Percentiles rank a stretch among this genome's conserved stretches.
Evolutionary conservation across 2,329 filamentous ascomycete species (phyloP).

Genomic region (Monilinia laxa): DNA sequence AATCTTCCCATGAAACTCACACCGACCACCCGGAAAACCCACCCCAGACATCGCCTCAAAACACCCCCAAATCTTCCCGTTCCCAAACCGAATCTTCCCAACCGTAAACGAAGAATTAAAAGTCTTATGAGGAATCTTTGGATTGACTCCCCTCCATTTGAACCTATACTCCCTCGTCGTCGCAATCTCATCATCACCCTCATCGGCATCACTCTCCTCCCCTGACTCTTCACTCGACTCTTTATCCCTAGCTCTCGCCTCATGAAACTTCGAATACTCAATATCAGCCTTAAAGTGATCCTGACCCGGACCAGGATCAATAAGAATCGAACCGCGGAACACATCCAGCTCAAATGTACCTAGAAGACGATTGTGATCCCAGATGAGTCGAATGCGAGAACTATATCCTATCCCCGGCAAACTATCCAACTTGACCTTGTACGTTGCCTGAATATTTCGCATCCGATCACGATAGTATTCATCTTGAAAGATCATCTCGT

Average conservation of each 20-base stretch:
- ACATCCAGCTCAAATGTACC: conserved; percentile 5
- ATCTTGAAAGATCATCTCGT: neutral
- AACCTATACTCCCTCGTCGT: conserved; percentile 4
- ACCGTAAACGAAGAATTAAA: conserved; percentile 7
- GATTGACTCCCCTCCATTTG: conserved; percentile 13
- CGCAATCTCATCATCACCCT: conserved; percentile 15
- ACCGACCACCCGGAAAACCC: neutral
- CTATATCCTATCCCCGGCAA: neutral
- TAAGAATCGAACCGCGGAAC: conserved; percentile 4
- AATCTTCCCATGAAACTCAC: conserved; percentile 15
- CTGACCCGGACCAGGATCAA: conserved; percentile 13
- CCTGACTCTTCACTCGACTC: conserved; percentile 9
- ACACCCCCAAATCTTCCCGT: conserved; percentile 12
- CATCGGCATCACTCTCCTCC: neutral
- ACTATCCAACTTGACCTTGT: conserved; percentile 7
- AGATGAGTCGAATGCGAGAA: conserved; percentile 14
- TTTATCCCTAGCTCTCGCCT: conserved; percentile 4
- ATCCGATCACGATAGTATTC: conserved; percentile 15
- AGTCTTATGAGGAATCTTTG: neutral
- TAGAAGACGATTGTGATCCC: conserved; percentile 15
- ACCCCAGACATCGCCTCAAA: conserved; percentile 15
- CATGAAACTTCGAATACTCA: conserved; percentile 16
- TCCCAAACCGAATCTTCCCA: conserved; percentile 12
- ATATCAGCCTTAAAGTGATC: conserved; percentile 16
- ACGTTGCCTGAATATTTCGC: conserved; percentile 13